Conservation (phyloP, 2,329 filamentous ascomycete species). For the Alternaria dauci region DNA sequence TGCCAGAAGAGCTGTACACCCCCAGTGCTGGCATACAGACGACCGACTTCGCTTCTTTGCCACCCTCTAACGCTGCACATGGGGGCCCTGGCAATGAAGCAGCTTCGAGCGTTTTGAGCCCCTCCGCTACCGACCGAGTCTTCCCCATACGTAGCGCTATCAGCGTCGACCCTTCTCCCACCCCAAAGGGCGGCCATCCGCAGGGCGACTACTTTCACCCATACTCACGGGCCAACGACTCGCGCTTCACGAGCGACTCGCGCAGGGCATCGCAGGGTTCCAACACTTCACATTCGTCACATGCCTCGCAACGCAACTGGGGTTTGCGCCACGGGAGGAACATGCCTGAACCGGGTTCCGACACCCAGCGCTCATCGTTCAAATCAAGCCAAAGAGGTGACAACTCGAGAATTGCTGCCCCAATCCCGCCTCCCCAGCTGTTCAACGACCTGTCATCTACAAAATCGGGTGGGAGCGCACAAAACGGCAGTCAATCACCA, state of each 20-base stretch:
- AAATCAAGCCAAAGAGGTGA: slow-evolving; percentile 15
- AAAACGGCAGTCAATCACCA: slow-evolving; percentile 31
- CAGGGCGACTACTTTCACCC: slow-evolving; percentile 51
- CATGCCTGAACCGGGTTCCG: slow-evolving; percentile 15
- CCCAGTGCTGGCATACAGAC: slow-evolving; percentile 15
- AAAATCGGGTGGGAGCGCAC: slow-evolving; percentile 34
- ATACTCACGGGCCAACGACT: slow-evolving; percentile 35
- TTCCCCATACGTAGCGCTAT: slow-evolving; percentile 85
- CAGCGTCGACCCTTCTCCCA: slow-evolving; percentile 67
- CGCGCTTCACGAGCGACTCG: slow-evolving; percentile 28
- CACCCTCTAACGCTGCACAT: slow-evolving; percentile 19
- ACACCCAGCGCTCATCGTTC: slow-evolving; percentile 6
- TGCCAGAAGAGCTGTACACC: slow-evolving; percentile 21
- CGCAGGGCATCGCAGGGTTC: slow-evolving; percentile 42
- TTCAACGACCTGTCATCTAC: slow-evolving; percentile 49
- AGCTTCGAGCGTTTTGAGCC: slow-evolving; percentile 46
- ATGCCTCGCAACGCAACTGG: slow-evolving; percentile 30
- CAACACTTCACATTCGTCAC: slow-evolving; percentile 40
- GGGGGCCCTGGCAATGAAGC: slow-evolving; percentile 29
- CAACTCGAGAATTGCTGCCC: slow-evolving; percentile 17
- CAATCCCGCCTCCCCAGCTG: slow-evolving; percentile 40
- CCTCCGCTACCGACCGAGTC: slow-evolving; percentile 66
- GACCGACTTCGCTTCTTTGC: slow-evolving; percentile 7
- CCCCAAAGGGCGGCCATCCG: slow-evolving; percentile 22
- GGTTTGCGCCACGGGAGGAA: slow-evolving; percentile 10